Evolutionary conservation across 345 rosid species (phyloP).

Genomic region (Corchorus capsularis): DNA sequence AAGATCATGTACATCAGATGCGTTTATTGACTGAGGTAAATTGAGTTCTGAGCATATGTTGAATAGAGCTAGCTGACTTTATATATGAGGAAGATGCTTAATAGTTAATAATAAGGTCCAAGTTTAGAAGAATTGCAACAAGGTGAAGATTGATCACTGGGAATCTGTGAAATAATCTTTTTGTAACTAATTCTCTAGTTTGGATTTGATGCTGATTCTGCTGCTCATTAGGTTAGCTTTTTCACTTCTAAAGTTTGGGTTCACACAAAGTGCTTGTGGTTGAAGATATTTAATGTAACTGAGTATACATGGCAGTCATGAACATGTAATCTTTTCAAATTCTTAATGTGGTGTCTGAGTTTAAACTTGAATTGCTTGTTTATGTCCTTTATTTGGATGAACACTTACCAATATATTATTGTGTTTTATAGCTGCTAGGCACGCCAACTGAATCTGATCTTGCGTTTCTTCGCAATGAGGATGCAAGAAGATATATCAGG

Average conservation of each 20-base stretch:
- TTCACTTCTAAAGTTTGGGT: neutral
- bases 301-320: neutral
- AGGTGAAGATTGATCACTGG: neutral
- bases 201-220: neutral
- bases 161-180: neutral
- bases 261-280: neutral
- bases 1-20: conserved; percentile 94
- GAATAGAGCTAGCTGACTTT: neutral
- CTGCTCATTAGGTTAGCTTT: neutral
- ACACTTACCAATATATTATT: conserved; percentile 26
- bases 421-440: conserved; percentile 74
- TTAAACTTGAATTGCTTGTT: neutral
- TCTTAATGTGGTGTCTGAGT: neutral
- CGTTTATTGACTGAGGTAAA: conserved; percentile 88
- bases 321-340: neutral
- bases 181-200: neutral
- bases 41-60: neutral
- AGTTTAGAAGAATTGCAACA: neutral
- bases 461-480: conserved; percentile 82
- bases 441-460: conserved; percentile 91
- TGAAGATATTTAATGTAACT: neutral
- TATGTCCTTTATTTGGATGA: neutral
- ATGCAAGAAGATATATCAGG: conserved; percentile 75
- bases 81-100: neutral
- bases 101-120: neutral